phyloP scores from a whole-genome alignment of 305 asterid genomes.

The Fraxinus nigra region DNA sequence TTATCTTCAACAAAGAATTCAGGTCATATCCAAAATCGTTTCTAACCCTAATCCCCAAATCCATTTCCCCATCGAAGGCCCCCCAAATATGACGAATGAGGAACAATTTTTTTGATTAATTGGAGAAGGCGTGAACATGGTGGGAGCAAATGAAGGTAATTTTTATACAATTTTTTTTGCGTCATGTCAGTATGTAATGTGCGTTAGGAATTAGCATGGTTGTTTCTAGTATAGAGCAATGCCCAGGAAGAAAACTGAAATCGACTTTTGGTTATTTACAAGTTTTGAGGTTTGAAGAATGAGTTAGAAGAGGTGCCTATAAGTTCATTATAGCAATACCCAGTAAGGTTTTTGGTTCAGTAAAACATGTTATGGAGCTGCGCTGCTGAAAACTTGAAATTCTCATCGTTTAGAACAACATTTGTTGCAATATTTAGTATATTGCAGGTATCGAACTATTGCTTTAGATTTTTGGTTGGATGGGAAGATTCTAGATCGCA shows the following conservation, averaged over 20 bases:
- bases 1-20: no score
- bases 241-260: neutral
- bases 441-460: slow-evolving; percentile 6
- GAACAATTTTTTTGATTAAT: no score
- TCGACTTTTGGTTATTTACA: neutral
- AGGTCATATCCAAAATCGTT: no score
- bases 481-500: neutral
- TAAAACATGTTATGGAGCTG: neutral
- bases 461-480: neutral
- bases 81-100: no score
- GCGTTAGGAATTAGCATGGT: neutral
- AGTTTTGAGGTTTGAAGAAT: neutral
- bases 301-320: neutral
- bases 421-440: neutral
- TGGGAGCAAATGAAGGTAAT: no score
- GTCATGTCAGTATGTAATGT: neutral
- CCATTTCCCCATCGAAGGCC: no score
- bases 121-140: no score
- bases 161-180: neutral
- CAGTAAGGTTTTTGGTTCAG: neutral
- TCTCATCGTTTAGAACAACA: neutral
- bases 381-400: neutral
- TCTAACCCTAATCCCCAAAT: no score
- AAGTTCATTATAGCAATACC: neutral
- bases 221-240: neutral